Conservation (phyloP, 225 moss, liverwort and hornwort species). For the Anthoceros angustus region DNA sequence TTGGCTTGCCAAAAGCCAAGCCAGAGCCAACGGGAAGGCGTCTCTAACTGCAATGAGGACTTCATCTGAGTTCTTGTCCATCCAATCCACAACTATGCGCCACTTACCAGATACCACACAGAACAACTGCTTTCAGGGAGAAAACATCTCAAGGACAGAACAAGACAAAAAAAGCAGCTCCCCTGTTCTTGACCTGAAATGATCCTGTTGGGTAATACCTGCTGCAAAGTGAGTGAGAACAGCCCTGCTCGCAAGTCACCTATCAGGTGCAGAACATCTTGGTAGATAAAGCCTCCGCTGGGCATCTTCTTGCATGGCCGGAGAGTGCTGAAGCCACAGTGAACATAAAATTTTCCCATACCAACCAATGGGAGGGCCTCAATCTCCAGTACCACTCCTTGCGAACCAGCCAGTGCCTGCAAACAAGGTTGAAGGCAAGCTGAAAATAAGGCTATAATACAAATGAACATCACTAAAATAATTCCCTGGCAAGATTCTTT, state of each 20-base stretch:
- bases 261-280: conserved; percentile 53
- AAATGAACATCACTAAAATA: too few species aligned
- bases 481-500: too few species aligned
- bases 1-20: conserved; percentile 59
- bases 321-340: conserved; percentile 39
- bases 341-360: conserved; percentile 55
- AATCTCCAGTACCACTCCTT: conserved; percentile 28
- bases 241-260: conserved; percentile 69
- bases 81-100: conserved; percentile 45
- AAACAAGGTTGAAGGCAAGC: neutral
- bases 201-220: conserved; percentile 24
- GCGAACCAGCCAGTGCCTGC: conserved; percentile 39
- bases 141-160: neutral
- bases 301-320: conserved; percentile 65
- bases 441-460: neutral
- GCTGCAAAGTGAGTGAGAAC: conserved; percentile 43
- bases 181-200: neutral
- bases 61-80: conserved; percentile 57
- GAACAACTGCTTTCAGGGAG: neutral
- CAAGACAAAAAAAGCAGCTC: neutral
- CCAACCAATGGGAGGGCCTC: conserved; percentile 81
- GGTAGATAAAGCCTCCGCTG: conserved; percentile 89
- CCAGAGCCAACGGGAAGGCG: conserved; percentile 53
- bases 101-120: conserved; percentile 22
- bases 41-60: conserved; percentile 77